Base-by-base conservation (phyloP, 176 grass and related monocot genomes). In the Ananas comosus region DNA sequence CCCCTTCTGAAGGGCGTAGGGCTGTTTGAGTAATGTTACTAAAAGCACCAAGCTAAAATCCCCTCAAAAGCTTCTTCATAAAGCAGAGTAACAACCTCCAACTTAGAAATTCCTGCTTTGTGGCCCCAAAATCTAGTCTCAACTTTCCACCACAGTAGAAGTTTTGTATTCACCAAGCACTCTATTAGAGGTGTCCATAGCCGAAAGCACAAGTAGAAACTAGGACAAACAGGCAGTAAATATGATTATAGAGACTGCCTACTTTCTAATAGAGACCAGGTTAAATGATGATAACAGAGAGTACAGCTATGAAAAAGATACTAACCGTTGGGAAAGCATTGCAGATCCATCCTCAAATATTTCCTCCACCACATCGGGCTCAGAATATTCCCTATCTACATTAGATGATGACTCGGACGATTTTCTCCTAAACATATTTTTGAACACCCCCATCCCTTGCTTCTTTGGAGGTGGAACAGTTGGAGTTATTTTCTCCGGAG, bases 271-370 rank as follows among this genome's bases (percentile, higher is more conserved):
- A 42, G 33, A 13, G 9, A 70, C 10, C 17, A 19, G 10, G 21
- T 10, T 17, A 3, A 63, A 67, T 23, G 28, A 48, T 67, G 24
- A 48, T 12, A 51, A 64, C 11, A 64, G 22, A 19, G 13, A 54
- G 12, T 22, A 17, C 64, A 68, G 66, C 29, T 21, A 67, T 9
- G 51, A 49, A 51, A 2, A 70, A 11, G 2, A 65, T 53, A 11
- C 49, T 21, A 1, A 99, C 90, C 90, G 89, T 82, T 77, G 77
- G 27, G 85, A 81, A 73, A 93, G 74, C 77, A 78, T 52, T 11
- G 94, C 87, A 63, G 89, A 91, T 47, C 90, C 94, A 47, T 99
- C 90, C 81, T 94, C 94, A 78, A 93, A 99, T 75, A 99, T 81
- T 88, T 99, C 94, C 77, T 99, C 90, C 70, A 99, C 94, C 59